phyloP scores from a whole-genome alignment of 495 filamentous ascomycete species.

The Penicillium antarcticum region DNA sequence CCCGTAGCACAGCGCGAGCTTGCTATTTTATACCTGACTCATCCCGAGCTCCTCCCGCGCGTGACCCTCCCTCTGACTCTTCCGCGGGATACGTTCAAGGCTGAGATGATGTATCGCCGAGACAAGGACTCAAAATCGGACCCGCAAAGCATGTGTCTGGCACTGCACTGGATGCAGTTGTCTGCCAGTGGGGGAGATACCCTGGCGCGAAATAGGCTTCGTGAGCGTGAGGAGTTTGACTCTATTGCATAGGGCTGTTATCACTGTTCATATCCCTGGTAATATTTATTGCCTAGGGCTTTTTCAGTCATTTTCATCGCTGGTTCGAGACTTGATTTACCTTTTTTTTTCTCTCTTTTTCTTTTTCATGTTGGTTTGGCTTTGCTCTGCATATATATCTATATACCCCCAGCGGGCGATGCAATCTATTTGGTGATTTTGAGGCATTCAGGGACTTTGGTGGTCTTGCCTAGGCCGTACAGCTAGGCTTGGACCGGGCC shows the following conservation, averaged over 20 bases:
- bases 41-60: slow-evolving; percentile 82
- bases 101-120: slow-evolving; percentile 70
- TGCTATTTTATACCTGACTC: slow-evolving; percentile 89
- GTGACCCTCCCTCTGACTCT: slow-evolving; percentile 81
- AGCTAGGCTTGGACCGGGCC: not conserved
- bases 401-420: slow-evolving; percentile 27
- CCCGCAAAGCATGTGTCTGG: slow-evolving; percentile 90
- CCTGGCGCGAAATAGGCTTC: slow-evolving; percentile 79
- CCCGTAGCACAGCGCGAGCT: slow-evolving; percentile 92
- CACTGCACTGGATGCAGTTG: slow-evolving; percentile 97
- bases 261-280: slow-evolving; percentile 6
- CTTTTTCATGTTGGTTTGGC: slow-evolving; percentile 8
- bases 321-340: slow-evolving; percentile 14
- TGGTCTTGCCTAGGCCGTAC: not conserved
- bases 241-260: slow-evolving; percentile 39
- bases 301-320: slow-evolving; percentile 6
- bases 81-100: slow-evolving; percentile 87
- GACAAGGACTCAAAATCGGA: slow-evolving; percentile 60
- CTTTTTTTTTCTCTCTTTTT: slow-evolving; percentile 16
- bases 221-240: slow-evolving; percentile 64
- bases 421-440: slow-evolving; percentile 26
- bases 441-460: not conserved
- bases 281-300: no score
- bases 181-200: slow-evolving; percentile 83
- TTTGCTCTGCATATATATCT: slow-evolving; percentile 27